Evolutionary conservation across 2,329 filamentous ascomycete species (phyloP).

Genomic region (Aspergillus ruber): DNA sequence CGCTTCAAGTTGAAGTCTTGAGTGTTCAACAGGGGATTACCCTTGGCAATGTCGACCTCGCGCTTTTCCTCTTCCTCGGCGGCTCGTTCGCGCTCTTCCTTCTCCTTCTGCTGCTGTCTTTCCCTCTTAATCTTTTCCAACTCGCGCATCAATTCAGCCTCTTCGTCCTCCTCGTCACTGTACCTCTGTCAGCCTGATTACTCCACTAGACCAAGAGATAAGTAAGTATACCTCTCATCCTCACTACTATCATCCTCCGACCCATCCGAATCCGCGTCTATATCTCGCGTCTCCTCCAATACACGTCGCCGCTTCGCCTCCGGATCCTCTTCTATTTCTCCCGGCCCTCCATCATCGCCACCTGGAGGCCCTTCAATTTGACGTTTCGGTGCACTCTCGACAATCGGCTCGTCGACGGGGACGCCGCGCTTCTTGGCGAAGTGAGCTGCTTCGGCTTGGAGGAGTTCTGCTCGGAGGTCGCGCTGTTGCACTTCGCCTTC

Average conservation of each 20-base stretch:
- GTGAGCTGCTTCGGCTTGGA: slow-evolving; percentile 81
- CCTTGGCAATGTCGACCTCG: slow-evolving; percentile 81
- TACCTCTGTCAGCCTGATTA: slow-evolving; percentile 24
- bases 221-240: slow-evolving; percentile 47
- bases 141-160: slow-evolving; percentile 84
- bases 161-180: slow-evolving; percentile 71
- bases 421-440: slow-evolving; percentile 76
- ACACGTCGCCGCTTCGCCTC: slow-evolving; percentile 81
- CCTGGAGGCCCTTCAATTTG: slow-evolving; percentile 50
- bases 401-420: slow-evolving; percentile 39
- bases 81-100: slow-evolving; percentile 74
- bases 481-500: slow-evolving; percentile 63
- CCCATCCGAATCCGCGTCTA: slow-evolving; percentile 73
- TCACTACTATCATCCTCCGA: slow-evolving; percentile 55
- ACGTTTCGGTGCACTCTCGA: slow-evolving; percentile 52
- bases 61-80: slow-evolving; percentile 74
- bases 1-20: slow-evolving; percentile 83
- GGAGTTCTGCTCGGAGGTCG: slow-evolving; percentile 82
- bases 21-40: slow-evolving; percentile 82
- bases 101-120: slow-evolving; percentile 71
- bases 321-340: slow-evolving; percentile 67
- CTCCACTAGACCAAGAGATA: background rate
- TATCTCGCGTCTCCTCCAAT: slow-evolving; percentile 77
- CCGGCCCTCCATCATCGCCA: slow-evolving; percentile 32
- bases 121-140: slow-evolving; percentile 90